Percentiles rank a stretch among this genome's conserved stretches.
Evolutionary conservation across 2,329 filamentous ascomycete species (phyloP).

Genomic region (Metarhizium anisopliae): DNA sequence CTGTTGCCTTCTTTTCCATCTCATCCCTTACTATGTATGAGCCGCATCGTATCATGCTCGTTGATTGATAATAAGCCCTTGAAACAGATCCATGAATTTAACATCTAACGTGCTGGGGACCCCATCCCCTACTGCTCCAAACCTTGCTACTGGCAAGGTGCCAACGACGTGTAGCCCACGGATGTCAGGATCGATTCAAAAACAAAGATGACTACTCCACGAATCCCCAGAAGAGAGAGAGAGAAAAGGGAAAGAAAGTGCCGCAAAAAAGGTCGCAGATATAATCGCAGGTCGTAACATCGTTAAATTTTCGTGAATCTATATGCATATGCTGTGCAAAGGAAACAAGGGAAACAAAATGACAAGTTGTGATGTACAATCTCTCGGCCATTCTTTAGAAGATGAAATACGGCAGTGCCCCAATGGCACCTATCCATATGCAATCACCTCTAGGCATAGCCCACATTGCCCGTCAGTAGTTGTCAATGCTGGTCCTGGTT

Average conservation of each 20-base stretch:
- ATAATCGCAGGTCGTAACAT: neutral
- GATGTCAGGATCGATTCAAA: too few relatives aligned
- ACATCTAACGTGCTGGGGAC: neutral
- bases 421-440: neutral
- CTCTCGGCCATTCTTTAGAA: neutral
- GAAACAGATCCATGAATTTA: neutral
- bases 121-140: neutral
- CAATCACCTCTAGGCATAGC: neutral
- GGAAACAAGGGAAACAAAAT: neutral
- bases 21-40: neutral
- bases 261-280: neutral
- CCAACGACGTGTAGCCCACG: neutral
- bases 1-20: neutral
- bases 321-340: neutral
- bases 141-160: too few relatives aligned
- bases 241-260: neutral
- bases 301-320: conserved; percentile 1
- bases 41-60: neutral
- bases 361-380: neutral
- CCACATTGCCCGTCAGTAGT: neutral
- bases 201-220: too few relatives aligned
- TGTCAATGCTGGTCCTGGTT: neutral
- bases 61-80: neutral
- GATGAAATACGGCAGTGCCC: neutral
- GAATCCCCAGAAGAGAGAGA: neutral